Percentiles rank a stretch among this genome's conserved stretches.
Conservation (phyloP, 495 filamentous ascomycete genomes). For the Thermochaetoides thermophila region DNA sequence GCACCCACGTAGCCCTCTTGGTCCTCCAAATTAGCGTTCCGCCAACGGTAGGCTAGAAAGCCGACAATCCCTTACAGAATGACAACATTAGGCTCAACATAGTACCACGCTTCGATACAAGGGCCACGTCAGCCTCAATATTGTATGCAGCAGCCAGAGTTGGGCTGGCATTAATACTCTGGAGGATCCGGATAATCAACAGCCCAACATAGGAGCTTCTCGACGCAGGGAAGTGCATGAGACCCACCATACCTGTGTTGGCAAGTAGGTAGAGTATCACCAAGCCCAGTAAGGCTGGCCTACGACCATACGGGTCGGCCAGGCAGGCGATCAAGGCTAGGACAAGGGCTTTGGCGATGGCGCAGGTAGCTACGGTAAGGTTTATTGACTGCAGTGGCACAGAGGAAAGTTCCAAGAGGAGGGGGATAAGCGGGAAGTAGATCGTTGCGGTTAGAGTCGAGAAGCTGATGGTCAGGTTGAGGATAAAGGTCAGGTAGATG, state of each 20-base stretch:
- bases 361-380: slow-evolving; percentile 1
- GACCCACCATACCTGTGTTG: not conserved
- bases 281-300: not conserved
- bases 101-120: not conserved
- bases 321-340: slow-evolving; percentile 1
- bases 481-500: slow-evolving; percentile 1
- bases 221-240: no score
- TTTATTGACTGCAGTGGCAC: not conserved
- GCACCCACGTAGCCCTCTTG: not conserved
- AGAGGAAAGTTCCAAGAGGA: not conserved
- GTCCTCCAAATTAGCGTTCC: not conserved
- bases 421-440: slow-evolving; percentile 3
- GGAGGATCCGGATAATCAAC: not conserved
- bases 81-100: not conserved
- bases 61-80: not conserved
- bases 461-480: not conserved
- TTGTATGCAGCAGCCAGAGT: not conserved
- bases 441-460: slow-evolving; percentile 3
- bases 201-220: not conserved
- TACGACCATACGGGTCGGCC: not conserved
- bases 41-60: not conserved
- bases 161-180: not conserved
- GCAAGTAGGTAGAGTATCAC: not conserved
- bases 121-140: not conserved
- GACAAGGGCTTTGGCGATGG: not conserved